Percentiles rank a stretch among this genome's conserved stretches.
Conservation (phyloP, 2,329 filamentous ascomycete genomes). For the Endothia cerciana region DNA sequence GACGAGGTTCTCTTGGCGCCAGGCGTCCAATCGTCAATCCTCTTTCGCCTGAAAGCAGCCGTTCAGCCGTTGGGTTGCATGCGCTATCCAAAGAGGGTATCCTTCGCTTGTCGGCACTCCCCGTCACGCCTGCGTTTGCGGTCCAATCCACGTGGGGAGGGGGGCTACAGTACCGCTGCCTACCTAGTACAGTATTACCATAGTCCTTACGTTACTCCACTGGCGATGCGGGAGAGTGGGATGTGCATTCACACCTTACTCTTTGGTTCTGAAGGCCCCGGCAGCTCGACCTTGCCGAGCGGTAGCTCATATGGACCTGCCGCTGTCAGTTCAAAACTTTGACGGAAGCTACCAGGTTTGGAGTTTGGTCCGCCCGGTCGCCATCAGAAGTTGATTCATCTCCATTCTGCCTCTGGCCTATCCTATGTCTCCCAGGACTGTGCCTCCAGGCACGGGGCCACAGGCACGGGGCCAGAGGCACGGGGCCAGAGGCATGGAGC, state of each 20-base stretch:
- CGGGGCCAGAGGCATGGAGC: not conserved
- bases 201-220: no score
- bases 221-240: conserved; percentile 3
- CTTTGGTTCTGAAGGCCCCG: not conserved
- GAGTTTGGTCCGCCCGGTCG: not conserved
- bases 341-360: not conserved
- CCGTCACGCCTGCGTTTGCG: not conserved
- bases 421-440: not conserved
- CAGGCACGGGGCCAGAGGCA: not conserved
- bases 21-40: not conserved
- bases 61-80: not conserved
- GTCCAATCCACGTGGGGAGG: not conserved
- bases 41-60: not conserved
- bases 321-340: conserved; percentile 2
- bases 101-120: not conserved
- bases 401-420: no score
- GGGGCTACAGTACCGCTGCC: not conserved
- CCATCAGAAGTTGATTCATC: not conserved
- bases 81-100: conserved; percentile 5
- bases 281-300: not conserved
- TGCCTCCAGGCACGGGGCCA: not conserved
- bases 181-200: no score
- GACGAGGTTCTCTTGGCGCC: not conserved
- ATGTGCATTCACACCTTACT: conserved; percentile 12
- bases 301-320: conserved; percentile 9